These are phyloP conservation scores for Thielaviopsis ethacetica DNA, from an alignment of 2,329 filamentous ascomycete species.

Conservation along the genomic window DNA sequence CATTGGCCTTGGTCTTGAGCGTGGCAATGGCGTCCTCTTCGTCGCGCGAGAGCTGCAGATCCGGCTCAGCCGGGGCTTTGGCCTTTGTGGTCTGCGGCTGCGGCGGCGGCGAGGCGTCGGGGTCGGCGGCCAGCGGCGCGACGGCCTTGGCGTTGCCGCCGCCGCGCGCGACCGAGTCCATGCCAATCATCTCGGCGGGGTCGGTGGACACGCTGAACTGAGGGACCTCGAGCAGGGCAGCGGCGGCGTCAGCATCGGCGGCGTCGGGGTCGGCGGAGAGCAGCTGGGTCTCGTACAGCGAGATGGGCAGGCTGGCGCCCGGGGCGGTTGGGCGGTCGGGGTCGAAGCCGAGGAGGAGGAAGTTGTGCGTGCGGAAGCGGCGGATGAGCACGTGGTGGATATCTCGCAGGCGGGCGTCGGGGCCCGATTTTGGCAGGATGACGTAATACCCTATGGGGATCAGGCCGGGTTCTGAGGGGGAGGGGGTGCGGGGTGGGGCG, in stretches of 20 bases:
- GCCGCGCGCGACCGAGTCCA: conserved; percentile 79
- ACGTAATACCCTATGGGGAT: conserved; percentile 91
- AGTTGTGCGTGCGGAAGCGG: conserved; percentile 65
- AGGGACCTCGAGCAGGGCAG: conserved; percentile 63
- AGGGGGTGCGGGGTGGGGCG: too few species aligned
- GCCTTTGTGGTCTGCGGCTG: conserved; percentile 16
- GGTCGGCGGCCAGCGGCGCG: conserved; percentile 9
- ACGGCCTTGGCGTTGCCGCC: conserved; percentile 63
- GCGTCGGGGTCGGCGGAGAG: conserved; percentile 40
- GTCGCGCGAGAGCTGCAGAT: conserved; percentile 31
- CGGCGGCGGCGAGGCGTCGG: conserved; percentile 18
- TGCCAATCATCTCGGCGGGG: conserved; percentile 93
- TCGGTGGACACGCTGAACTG: conserved; percentile 76
- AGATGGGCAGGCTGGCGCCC: conserved; percentile 72
- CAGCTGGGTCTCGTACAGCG: conserved; percentile 61
- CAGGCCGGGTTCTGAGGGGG: conserved; percentile 59
- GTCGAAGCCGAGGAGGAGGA: conserved; percentile 78
- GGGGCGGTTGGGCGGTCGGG: conserved; percentile 41
- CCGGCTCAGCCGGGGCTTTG: conserved; percentile 13
- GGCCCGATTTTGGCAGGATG: conserved; percentile 55
- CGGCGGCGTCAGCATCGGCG: conserved; percentile 31
- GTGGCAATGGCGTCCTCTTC: conserved; percentile 46
- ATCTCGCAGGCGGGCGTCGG: conserved; percentile 49
- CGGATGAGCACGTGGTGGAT: conserved; percentile 65
- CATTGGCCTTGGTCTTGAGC: conserved; percentile 78